A percentile compares a stretch with the other conserved stretches of the same genome.
Conservation (phyloP, 2,329 filamentous ascomycete genomes). For the Bertia moriformis region DNA sequence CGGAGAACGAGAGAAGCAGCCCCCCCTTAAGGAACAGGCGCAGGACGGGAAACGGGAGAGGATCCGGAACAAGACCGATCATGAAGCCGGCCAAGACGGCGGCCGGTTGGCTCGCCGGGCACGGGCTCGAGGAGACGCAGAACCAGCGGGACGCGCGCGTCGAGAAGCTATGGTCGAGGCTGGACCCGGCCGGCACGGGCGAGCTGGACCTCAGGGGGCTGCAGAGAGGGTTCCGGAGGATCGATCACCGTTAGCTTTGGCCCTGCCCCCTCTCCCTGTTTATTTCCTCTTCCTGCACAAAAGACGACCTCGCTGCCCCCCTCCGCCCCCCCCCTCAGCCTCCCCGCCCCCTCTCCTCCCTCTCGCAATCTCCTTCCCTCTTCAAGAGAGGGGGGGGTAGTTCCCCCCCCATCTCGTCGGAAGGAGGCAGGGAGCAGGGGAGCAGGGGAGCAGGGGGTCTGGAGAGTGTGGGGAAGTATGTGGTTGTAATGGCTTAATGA, state of each 20-base stretch:
- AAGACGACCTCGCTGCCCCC: slow-evolving; percentile 1
- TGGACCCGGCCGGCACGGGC: slow-evolving; percentile 64
- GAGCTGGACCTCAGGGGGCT: slow-evolving; percentile 74
- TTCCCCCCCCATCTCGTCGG: too few species aligned
- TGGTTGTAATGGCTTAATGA: background rate
- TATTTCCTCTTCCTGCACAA: slow-evolving; percentile 2
- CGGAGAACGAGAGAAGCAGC: too few species aligned
- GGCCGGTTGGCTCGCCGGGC: slow-evolving; percentile 22
- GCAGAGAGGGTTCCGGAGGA: slow-evolving; percentile 69
- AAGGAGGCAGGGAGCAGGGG: too few species aligned
- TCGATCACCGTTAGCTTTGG: slow-evolving; percentile 71
- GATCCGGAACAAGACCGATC: slow-evolving; percentile 23
- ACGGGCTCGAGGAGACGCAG: slow-evolving; percentile 62
- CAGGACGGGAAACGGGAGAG: too few species aligned
- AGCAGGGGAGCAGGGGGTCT: too few species aligned
- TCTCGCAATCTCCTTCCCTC: background rate
- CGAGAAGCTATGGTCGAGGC: slow-evolving; percentile 67
- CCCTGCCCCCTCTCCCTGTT: slow-evolving; percentile 13
- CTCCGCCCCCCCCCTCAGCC: slow-evolving; percentile 3
- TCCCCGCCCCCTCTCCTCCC: background rate
- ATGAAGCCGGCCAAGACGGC: slow-evolving; percentile 33
- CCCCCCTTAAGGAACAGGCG: too few species aligned
- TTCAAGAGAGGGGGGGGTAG: background rate
- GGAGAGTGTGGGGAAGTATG: too few species aligned
- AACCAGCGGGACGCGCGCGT: slow-evolving; percentile 70